These are phyloP conservation scores for Fusarium albosuccineum DNA, from an alignment of 2,329 filamentous ascomycete species.

Conservation along the genomic window DNA sequence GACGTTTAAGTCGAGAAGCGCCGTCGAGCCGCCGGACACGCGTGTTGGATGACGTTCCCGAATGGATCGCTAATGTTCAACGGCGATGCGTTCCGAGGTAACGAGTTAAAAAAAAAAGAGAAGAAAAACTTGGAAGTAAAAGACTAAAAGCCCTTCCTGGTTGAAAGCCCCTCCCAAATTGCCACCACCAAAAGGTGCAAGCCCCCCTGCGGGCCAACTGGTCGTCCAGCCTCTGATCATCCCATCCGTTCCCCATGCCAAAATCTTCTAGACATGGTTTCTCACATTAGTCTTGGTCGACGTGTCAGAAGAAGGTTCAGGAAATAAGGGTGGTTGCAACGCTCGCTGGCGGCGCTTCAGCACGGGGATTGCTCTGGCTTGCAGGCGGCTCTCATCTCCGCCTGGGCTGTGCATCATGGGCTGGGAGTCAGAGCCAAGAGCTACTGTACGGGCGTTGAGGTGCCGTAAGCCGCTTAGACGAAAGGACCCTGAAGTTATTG, in stretches of 20 bases:
- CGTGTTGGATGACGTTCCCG: conserved; percentile 6
- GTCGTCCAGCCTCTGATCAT: conserved; percentile 11
- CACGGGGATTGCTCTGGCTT: conserved; percentile 16
- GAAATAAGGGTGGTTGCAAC: conserved; percentile 9
- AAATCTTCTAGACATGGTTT: conserved; percentile 17
- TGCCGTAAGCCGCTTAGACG: conserved; percentile 12
- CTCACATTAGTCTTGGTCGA: conserved; percentile 25
- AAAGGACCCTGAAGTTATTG: conserved; percentile 6
- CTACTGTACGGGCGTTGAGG: neutral
- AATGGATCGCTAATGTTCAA: neutral
- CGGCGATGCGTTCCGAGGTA: conserved; percentile 5
- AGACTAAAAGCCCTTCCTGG: conserved; percentile 4
- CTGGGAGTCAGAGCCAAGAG: neutral
- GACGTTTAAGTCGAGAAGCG: neutral
- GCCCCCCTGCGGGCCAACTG: conserved; percentile 8
- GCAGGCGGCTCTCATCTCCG: neutral
- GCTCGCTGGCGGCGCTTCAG: conserved; percentile 6
- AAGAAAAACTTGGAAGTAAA: conserved; percentile 5
- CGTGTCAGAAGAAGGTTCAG: conserved; percentile 9
- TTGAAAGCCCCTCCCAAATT: conserved; percentile 19
- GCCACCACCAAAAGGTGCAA: conserved; percentile 28
- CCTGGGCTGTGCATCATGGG: too few species aligned
- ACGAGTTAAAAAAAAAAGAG: neutral
- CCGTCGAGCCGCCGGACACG: neutral
- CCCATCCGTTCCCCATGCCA: neutral